A percentile compares a stretch with the other conserved stretches of the same genome.
Conservation (phyloP, 768 basidiomycete genomes). For the Saitozyma podzolica region DNA sequence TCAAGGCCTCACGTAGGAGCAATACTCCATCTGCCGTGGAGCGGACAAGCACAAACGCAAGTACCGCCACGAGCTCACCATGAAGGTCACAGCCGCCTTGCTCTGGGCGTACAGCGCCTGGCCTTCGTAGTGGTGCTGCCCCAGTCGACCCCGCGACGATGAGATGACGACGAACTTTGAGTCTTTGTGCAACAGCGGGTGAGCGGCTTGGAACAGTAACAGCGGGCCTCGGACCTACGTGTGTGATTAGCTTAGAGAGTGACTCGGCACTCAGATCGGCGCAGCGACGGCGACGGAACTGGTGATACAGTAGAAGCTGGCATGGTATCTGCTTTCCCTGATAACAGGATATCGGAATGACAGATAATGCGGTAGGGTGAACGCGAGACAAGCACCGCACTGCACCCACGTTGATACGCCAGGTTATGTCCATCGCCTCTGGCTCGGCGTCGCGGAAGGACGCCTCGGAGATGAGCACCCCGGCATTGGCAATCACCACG, state of each 20-base stretch:
- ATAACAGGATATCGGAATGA: background rate
- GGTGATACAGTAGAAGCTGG: too few relatives aligned
- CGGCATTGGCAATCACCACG: conserved; percentile 29
- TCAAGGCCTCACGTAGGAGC: too few relatives aligned
- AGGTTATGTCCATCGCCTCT: conserved; percentile 10
- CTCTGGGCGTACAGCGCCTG: conserved; percentile 14
- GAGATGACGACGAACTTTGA: conserved; percentile 23
- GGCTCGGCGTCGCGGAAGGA: conserved; percentile 10
- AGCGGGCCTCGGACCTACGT: conserved; percentile 17
- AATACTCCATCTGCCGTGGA: conserved; percentile 12
- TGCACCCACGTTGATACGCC: conserved; percentile 11
- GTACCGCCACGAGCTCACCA: background rate
- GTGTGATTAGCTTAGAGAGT: background rate
- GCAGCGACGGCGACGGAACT: too few relatives aligned
- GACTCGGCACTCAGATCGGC: background rate
- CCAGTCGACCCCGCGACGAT: conserved; percentile 16
- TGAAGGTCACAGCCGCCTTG: conserved; percentile 5
- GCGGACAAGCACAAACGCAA: background rate
- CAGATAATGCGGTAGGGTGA: too few relatives aligned
- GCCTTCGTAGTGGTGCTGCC: conserved; percentile 8
- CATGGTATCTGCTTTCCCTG: too few relatives aligned
- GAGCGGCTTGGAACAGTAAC: conserved; percentile 19
- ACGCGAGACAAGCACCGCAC: too few relatives aligned
- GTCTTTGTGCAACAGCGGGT: conserved; percentile 8
- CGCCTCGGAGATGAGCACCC: conserved; percentile 12